Percentiles rank a stretch among this genome's conserved stretches.
Conservation (phyloP, 192 early-diverging fungal species). For the Phlyctochytrium planicorne region DNA sequence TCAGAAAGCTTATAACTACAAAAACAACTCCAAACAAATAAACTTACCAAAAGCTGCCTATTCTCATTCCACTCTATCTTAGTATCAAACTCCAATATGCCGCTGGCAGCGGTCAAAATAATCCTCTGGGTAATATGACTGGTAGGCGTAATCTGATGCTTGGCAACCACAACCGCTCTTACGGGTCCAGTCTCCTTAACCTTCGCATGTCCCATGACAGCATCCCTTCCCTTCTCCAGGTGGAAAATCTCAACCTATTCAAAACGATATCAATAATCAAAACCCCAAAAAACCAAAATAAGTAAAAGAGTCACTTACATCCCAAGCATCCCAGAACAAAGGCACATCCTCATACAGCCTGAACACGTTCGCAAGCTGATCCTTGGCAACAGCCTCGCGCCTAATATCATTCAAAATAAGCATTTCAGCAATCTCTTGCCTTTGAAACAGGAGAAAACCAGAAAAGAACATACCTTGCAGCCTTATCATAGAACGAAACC, state of each 20-base stretch:
- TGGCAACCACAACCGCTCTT: constrained; percentile 68
- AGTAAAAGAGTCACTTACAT: constrained; percentile 36
- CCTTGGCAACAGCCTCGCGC: constrained; percentile 55
- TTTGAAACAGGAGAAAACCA: constrained; percentile 5
- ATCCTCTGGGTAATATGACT: constrained; percentile 76
- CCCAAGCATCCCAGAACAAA: constrained; percentile 79
- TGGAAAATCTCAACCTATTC: constrained; percentile 88
- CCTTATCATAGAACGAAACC: constrained; percentile 63
- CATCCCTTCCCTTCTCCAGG: constrained; percentile 77
- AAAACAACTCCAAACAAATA: not conserved
- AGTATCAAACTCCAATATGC: constrained; percentile 83
- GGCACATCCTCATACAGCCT: constrained; percentile 85
- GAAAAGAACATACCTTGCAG: constrained; percentile 47
- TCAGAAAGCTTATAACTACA: not conserved
- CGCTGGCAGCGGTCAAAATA: constrained; percentile 69
- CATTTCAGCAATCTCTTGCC: constrained; percentile 1
- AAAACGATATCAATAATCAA: constrained; percentile 9
- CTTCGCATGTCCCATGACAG: constrained; percentile 50
- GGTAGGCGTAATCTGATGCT: constrained; percentile 60
- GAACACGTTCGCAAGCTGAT: constrained; percentile 72
- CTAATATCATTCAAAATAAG: constrained; percentile 6
- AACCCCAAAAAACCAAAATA: not conserved
- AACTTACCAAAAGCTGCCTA: constrained; percentile 70
- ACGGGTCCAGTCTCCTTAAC: constrained; percentile 81
- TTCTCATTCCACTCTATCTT: constrained; percentile 92